A percentile compares a stretch with the other conserved stretches of the same genome.
Conservation (phyloP, 1,284 basidiomycete species). For the Microbotryum violaceum region DNA sequence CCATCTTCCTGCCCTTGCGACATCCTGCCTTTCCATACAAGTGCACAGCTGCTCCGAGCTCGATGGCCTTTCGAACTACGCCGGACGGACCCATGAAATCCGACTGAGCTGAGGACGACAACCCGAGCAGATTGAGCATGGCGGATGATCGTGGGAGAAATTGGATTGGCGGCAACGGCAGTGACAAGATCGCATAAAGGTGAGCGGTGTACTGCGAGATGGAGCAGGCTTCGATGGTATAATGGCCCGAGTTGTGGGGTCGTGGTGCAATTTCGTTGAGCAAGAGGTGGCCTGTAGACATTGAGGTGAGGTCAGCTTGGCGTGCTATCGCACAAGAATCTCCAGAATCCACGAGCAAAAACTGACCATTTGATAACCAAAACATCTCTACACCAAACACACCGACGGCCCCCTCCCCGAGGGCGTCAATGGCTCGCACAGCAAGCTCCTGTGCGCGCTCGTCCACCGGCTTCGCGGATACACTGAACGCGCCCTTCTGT, state of each 20-base stretch:
- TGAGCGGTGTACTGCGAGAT: slow-evolving; percentile 98
- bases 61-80: slow-evolving; percentile 48
- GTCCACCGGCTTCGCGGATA: slow-evolving; percentile 36
- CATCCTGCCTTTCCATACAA: slow-evolving; percentile 90
- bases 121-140: slow-evolving; percentile 93
- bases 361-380: slow-evolving; percentile 71
- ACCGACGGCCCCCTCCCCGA: slow-evolving; percentile 69
- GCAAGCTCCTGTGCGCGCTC: slow-evolving; percentile 64
- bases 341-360: slow-evolving; percentile 4
- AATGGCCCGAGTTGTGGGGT: slow-evolving; percentile 97
- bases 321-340: not conserved
- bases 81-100: slow-evolving; percentile 25
- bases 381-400: slow-evolving; percentile 99
- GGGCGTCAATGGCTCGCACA: slow-evolving; percentile 69
- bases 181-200: slow-evolving; percentile 84
- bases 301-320: slow-evolving; percentile 8
- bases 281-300: slow-evolving; percentile 57
- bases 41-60: slow-evolving; percentile 70
- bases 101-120: slow-evolving; percentile 43
- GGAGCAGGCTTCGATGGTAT: slow-evolving; percentile 96
- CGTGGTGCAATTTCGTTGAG: slow-evolving; percentile 99
- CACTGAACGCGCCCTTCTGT: slow-evolving; percentile 14
- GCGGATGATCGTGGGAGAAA: slow-evolving; percentile 79
- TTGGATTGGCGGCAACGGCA: slow-evolving; percentile 81
- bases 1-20: slow-evolving; percentile 92